Percentiles rank a stretch among this genome's conserved stretches.
Evolutionary conservation across 225 moss, liverwort and hornwort genomes (phyloP).

Genomic region (Pleurozium schreberi): DNA sequence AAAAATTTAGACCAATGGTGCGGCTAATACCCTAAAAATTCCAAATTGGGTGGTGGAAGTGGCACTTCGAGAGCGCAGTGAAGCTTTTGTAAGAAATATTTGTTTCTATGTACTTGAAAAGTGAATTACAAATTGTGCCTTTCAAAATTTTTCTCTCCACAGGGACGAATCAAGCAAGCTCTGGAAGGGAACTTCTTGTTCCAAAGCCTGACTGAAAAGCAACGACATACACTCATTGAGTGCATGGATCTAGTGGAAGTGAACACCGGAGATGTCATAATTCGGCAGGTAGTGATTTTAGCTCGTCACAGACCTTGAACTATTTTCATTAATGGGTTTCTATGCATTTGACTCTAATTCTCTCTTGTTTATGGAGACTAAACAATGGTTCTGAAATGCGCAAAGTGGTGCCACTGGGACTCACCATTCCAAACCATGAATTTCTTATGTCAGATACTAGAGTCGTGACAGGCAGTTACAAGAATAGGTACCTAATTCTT

Average conservation of each 20-base stretch:
- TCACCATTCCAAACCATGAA: no score
- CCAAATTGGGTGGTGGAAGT: neutral
- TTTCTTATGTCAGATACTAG: neutral
- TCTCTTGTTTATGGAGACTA: neutral
- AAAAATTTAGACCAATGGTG: no score
- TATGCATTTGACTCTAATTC: neutral
- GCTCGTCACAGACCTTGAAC: neutral
- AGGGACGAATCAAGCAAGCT: constrained; percentile 39
- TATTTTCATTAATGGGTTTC: neutral
- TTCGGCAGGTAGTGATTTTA: constrained; percentile 38
- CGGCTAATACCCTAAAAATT: neutral
- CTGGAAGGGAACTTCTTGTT: constrained; percentile 47
- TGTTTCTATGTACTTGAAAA: neutral
- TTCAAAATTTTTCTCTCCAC: neutral
- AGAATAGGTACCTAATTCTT: neutral
- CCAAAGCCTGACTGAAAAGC: constrained; percentile 35
- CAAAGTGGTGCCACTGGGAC: neutral
- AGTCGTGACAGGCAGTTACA: neutral
- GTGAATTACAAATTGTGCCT: neutral
- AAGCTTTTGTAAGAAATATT: neutral
- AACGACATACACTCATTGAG: constrained; percentile 25
- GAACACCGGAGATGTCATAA: constrained; percentile 33
- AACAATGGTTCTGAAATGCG: neutral
- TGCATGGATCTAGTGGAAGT: constrained; percentile 48
- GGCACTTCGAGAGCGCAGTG: neutral